These are phyloP conservation scores for Fonsecaea monophora DNA, from an alignment of 2,329 filamentous ascomycete species.

Conservation along the genomic window DNA sequence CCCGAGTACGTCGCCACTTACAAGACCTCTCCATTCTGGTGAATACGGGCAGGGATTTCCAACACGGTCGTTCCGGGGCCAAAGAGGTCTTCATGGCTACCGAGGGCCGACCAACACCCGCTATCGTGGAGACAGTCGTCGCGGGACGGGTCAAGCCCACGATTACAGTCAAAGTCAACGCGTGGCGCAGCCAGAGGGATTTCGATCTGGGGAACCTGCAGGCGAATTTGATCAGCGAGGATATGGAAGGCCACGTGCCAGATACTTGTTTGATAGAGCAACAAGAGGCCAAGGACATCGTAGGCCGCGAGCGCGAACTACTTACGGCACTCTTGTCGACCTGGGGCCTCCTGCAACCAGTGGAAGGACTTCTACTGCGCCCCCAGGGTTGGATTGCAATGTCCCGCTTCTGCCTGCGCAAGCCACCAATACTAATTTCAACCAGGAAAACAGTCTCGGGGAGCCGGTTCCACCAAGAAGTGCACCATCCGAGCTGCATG, in stretches of 20 bases:
- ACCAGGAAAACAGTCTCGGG: neutral
- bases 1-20: neutral
- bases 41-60: slow-evolving; percentile 11
- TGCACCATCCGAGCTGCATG: slow-evolving; percentile 8
- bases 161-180: neutral
- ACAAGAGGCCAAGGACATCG: slow-evolving; percentile 12
- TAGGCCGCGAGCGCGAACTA: neutral
- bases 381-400: slow-evolving; percentile 28
- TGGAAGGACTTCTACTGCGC: slow-evolving; percentile 8
- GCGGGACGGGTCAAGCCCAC: neutral
- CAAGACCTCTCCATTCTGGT: slow-evolving; percentile 20
- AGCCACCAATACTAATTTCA: neutral
- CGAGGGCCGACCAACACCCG: slow-evolving; percentile 1
- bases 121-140: neutral
- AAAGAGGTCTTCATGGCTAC: neutral
- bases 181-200: neutral
- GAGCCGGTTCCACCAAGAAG: neutral
- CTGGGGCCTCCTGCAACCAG: neutral
- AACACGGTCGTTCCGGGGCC: slow-evolving; percentile 4
- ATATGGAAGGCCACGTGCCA: neutral
- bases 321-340: slow-evolving; percentile 21
- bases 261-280: neutral
- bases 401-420: slow-evolving; percentile 18
- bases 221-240: neutral
- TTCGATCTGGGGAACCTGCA: neutral